These are phyloP conservation scores for Dactylellina haptotyla DNA, from an alignment of 2,329 filamentous ascomycete genomes.

Conservation along the genomic window DNA sequence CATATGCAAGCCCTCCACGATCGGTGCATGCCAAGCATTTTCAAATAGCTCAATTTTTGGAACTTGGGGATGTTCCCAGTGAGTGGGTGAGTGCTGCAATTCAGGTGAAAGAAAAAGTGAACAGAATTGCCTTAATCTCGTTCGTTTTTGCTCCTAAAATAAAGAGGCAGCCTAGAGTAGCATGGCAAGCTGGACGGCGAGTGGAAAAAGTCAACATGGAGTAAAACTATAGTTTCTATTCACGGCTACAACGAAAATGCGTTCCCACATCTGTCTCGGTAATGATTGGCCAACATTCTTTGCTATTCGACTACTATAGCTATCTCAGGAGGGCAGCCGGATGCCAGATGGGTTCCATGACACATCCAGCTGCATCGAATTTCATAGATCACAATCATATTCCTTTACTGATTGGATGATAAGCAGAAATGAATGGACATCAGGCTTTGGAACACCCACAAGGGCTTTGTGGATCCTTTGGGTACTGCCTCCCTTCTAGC, in stretches of 20 bases:
- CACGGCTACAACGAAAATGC: not conserved
- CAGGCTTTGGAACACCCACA: conserved; percentile 14
- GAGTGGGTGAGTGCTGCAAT: not conserved
- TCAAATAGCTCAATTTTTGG: conserved; percentile 7
- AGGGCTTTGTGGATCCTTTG: conserved; percentile 27
- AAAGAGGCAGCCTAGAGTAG: no score
- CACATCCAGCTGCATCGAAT: conserved; percentile 30
- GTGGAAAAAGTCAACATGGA: not conserved
- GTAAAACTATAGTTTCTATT: conserved; percentile 3
- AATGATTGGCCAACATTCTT: conserved; percentile 36
- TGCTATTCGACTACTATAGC: conserved; percentile 10
- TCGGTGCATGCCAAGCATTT: conserved; percentile 17
- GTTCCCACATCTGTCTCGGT: not conserved
- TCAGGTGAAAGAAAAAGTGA: not conserved
- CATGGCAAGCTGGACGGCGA: conserved; percentile 9
- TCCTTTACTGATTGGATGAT: conserved; percentile 20
- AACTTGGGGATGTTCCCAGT: not conserved
- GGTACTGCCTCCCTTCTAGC: conserved; percentile 2
- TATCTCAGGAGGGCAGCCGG: conserved; percentile 9
- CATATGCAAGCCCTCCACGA: conserved; percentile 18
- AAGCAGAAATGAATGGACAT: conserved; percentile 14
- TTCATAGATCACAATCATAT: not conserved
- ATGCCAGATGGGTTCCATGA: conserved; percentile 18
- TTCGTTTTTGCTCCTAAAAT: not conserved
- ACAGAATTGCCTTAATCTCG: no score